Percentiles rank a stretch among this genome's conserved stretches.
phyloP scores from a whole-genome alignment of 139 green algal genomes.

The Asterochloris sp. region DNA sequence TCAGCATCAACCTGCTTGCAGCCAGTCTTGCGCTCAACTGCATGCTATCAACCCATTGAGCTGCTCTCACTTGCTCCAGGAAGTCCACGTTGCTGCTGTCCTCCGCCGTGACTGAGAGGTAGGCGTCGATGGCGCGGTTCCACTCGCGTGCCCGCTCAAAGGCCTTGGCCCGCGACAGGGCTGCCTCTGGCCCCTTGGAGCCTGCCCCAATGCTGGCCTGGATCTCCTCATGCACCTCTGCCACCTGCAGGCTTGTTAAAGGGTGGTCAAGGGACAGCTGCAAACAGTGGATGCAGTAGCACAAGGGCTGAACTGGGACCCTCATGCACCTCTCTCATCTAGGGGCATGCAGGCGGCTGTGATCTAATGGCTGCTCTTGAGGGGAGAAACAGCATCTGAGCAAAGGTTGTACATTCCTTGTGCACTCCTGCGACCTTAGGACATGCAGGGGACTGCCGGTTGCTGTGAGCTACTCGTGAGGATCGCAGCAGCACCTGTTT shows the following conservation, averaged over 20 bases:
- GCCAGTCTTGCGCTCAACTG: too few species aligned
- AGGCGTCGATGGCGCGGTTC: conserved; percentile 71
- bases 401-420: too few species aligned
- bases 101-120: conserved; percentile 52
- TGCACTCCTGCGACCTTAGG: too few species aligned
- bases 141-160: conserved; percentile 55
- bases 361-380: too few species aligned
- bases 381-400: too few species aligned
- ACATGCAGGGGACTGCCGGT: too few species aligned
- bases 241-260: conserved; percentile 20
- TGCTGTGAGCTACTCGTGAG: too few species aligned
- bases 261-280: background rate
- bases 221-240: conserved; percentile 35
- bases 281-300: background rate
- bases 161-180: conserved; percentile 45
- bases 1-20: too few species aligned
- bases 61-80: conserved; percentile 42
- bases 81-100: conserved; percentile 45
- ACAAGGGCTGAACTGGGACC: too few species aligned
- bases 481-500: too few species aligned
- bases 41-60: too few species aligned
- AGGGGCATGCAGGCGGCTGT: background rate
- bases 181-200: conserved; percentile 22
- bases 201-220: background rate
- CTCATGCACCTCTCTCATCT: background rate